Evolutionary conservation across 345 rosid genomes (phyloP).

Genomic region (Angophora floribunda): DNA sequence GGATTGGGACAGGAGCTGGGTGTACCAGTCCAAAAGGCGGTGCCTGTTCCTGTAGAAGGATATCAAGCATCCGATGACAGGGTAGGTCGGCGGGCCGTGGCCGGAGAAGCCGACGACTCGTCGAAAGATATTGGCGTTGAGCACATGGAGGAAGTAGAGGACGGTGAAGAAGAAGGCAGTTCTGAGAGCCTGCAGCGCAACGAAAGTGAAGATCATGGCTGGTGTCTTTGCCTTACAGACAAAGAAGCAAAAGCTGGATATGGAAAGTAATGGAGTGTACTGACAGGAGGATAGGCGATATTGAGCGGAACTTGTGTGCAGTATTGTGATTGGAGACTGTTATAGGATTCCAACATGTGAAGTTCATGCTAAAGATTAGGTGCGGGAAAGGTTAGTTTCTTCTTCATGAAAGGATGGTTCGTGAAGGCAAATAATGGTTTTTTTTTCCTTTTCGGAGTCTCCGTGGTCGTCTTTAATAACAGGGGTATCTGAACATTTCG

Average conservation of each 20-base stretch:
- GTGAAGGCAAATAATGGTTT: background rate
- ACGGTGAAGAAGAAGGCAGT: background rate
- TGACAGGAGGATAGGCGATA: background rate
- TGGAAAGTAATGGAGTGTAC: background rate
- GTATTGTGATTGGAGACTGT: background rate
- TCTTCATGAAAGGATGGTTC: background rate
- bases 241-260: background rate
- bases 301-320: background rate
- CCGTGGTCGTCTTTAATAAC: background rate
- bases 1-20: slow-evolving; percentile 47
- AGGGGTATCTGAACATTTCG: background rate
- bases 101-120: background rate
- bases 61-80: slow-evolving; percentile 61
- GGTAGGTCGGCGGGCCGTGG: slow-evolving; percentile 37
- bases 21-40: slow-evolving; percentile 79
- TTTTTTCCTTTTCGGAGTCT: background rate
- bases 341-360: background rate
- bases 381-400: background rate
- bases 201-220: background rate
- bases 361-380: background rate
- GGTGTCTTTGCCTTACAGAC: background rate
- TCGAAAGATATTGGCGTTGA: background rate
- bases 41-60: slow-evolving; percentile 54
- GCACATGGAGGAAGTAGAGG: background rate
- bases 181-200: background rate